Base-by-base conservation (phyloP, 768 basidiomycete species). In the Goffeauzyma gilvescens region DNA sequence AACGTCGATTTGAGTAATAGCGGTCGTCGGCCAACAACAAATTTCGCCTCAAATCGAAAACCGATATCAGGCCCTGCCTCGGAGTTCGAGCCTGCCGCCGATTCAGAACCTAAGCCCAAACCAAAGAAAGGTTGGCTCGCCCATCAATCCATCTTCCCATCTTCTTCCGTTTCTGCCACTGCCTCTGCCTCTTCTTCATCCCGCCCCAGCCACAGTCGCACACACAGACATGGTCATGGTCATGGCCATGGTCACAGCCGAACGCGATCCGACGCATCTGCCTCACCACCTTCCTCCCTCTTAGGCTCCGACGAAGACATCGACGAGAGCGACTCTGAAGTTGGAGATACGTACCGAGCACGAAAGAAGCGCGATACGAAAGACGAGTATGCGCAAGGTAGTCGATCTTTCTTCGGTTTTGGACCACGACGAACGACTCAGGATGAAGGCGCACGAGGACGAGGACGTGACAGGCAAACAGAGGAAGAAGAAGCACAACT, bases 111-210 rank as follows among this genome's bases (percentile, higher is more conserved):
- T 49, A 48, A n/a, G 49, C 53, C 27, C 37, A 53, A 26, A 48
- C 53, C 17, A n/a, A 51, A 49, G 39, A 57, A 51, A 39, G 61
- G 61, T 4, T 63, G 61, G 61, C 36, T 56, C n/a, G 61, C 58
- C 6, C 61, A 63, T 51, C 59, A 59, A 32, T 55, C 52, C 42
- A 50, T 63, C 12, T 63, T 60, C 28, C 61, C 61, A 7, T 45
- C 55, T 22, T 57, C 57, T 3, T 55, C 55, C n/a, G n/a, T n/a
- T n/a, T n/a, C n/a, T n/a, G n/a, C n/a, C n/a, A n/a, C n/a, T n/a
- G n/a, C n/a, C n/a, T n/a, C n/a, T n/a, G n/a, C n/a, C n/a, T 51
- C 50, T 2, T 50, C 50, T 10, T 52, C 50, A 12, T 45, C 45
- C 34, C 51, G 51, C 12, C 42, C 46, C 4, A 31, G 21, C 25